These are phyloP conservation scores for Tricholoma hemisulphureum DNA, from an alignment of 768 basidiomycete genomes.

Conservation along the genomic window DNA sequence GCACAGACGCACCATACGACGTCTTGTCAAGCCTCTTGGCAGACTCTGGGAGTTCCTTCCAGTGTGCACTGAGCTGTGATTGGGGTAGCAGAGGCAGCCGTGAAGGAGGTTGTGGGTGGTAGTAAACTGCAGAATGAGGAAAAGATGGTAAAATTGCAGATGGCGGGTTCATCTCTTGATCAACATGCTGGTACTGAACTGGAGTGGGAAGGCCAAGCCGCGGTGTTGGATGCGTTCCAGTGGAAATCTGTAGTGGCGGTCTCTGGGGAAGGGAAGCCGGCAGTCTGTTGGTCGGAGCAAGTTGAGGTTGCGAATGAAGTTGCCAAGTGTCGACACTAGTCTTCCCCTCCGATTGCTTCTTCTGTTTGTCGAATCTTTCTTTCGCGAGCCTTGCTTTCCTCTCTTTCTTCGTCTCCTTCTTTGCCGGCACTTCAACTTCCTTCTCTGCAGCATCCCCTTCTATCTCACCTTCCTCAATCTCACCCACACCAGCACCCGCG, in stretches of 20 bases:
- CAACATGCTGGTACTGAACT: neutral
- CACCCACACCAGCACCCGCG: conserved; percentile 40
- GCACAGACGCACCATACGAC: conserved; percentile 13
- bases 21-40: conserved; percentile 5
- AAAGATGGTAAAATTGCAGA: conserved; percentile 8
- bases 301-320: neutral
- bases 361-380: conserved; percentile 22
- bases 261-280: neutral
- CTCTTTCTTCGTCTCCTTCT: conserved; percentile 33
- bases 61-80: conserved; percentile 12
- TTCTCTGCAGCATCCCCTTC: conserved; percentile 36
- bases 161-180: conserved; percentile 4
- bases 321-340: too few relatives aligned
- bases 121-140: conserved; percentile 3
- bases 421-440: conserved; percentile 17
- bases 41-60: conserved; percentile 12
- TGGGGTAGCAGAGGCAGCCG: conserved; percentile 10
- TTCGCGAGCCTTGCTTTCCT: conserved; percentile 23
- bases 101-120: neutral
- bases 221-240: neutral
- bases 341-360: conserved; percentile 9
- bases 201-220: neutral
- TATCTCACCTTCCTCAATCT: conserved; percentile 52
- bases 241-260: neutral
- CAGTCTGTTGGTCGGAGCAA: neutral